These are phyloP conservation scores for Pythium brassicae DNA, from an alignment of 352 stramenopile species.

Conservation along the genomic window DNA sequence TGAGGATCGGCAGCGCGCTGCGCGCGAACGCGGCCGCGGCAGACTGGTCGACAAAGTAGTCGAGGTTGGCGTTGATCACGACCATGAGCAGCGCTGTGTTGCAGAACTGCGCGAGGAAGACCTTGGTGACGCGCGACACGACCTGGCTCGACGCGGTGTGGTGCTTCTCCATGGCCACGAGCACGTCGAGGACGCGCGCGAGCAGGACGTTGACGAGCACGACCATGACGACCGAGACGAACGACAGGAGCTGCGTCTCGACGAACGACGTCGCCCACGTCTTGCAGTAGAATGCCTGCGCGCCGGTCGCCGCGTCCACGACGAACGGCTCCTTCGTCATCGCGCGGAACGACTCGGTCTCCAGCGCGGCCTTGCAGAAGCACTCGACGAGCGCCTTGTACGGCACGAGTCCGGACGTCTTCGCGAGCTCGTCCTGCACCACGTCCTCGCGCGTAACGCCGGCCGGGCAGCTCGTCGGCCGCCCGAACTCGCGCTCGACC, in stretches of 20 bases:
- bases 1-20: constrained; percentile 41
- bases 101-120: constrained; percentile 78
- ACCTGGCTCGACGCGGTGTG: constrained; percentile 73
- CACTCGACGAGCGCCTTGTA: constrained; percentile 81
- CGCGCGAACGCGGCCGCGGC: constrained; percentile 19
- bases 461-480: constrained; percentile 54
- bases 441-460: constrained; percentile 59
- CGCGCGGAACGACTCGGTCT: constrained; percentile 42
- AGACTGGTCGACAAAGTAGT: constrained; percentile 47
- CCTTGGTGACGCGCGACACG: constrained; percentile 68
- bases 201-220: constrained; percentile 69
- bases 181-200: constrained; percentile 54
- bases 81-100: constrained; percentile 78
- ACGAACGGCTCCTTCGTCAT: constrained; percentile 62
- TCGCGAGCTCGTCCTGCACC: constrained; percentile 63
- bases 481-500: constrained; percentile 64
- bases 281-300: constrained; percentile 49
- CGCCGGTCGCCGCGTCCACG: constrained; percentile 25
- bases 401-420: constrained; percentile 35
- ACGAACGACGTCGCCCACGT: constrained; percentile 68
- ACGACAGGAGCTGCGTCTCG: constrained; percentile 59
- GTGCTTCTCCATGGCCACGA: constrained; percentile 74
- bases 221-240: constrained; percentile 63
- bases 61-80: constrained; percentile 74
- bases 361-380: constrained; percentile 65